Percentiles rank a stretch among this genome's conserved stretches.
Conservation (phyloP, 768 basidiomycete genomes). For the Exidia glandulosa region DNA sequence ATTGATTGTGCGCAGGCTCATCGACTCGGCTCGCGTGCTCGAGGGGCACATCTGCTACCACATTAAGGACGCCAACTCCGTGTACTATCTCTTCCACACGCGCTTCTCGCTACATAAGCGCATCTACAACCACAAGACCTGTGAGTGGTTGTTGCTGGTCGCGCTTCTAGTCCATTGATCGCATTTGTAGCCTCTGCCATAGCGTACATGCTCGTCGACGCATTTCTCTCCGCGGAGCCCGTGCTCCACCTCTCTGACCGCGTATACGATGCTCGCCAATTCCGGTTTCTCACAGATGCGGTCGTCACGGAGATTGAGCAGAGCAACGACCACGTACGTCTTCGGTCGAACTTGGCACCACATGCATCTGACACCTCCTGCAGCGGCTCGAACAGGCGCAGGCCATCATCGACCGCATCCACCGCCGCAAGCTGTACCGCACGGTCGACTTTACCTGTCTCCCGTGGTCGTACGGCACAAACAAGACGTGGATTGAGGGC, state of each 20-base stretch:
- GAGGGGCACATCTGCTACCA: conserved; percentile 68
- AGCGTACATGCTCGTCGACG: conserved; percentile 80
- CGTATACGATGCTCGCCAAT: conserved; percentile 47
- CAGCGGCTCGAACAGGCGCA: conserved; percentile 53
- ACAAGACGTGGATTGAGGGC: conserved; percentile 12
- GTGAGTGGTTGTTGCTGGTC: conserved; percentile 21
- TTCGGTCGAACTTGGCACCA: not conserved
- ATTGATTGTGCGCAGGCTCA: conserved; percentile 36
- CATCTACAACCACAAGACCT: conserved; percentile 75
- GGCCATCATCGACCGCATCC: conserved; percentile 50
- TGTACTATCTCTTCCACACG: conserved; percentile 63
- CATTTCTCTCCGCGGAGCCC: conserved; percentile 56
- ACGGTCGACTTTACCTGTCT: conserved; percentile 55
- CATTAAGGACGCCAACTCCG: conserved; percentile 68
- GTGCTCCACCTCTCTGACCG: conserved; percentile 46
- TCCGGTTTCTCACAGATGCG: conserved; percentile 55
- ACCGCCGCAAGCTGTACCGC: conserved; percentile 54
- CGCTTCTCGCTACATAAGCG: conserved; percentile 74
- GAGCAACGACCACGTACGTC: conserved; percentile 37
- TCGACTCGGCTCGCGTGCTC: conserved; percentile 65
- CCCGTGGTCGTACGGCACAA: conserved; percentile 18
- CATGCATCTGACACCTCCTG: not conserved
- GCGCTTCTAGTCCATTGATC: not conserved
- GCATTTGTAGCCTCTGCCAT: conserved; percentile 52
- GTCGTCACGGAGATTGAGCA: conserved; percentile 51